phyloP scores from a whole-genome alignment of 2,329 filamentous ascomycete genomes.

The Monilinia polystroma region DNA sequence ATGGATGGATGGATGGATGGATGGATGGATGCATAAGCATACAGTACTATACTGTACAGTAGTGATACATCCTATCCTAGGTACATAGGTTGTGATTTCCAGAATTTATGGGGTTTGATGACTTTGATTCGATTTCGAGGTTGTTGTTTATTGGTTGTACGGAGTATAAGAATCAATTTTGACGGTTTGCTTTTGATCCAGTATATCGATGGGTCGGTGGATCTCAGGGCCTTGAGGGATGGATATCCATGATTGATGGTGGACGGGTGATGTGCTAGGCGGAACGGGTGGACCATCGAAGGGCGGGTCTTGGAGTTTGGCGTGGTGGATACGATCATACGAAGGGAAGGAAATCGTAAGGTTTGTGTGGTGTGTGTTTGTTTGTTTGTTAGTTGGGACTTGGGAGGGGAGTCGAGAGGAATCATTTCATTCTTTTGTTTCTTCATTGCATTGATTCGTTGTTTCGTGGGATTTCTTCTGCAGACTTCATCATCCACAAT shows the following conservation, averaged over 20 bases:
- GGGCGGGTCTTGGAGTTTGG: neutral
- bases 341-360: neutral
- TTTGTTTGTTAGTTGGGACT: neutral
- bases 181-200: no score
- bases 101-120: neutral
- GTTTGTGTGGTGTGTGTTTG: no score
- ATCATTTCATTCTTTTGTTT: no score
- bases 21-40: neutral
- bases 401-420: no score
- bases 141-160: no score
- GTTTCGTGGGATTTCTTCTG: no score
- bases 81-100: neutral
- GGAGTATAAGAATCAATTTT: no score
- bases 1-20: no score
- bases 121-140: no score
- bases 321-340: constrained; percentile 2
- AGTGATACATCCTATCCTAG: neutral
- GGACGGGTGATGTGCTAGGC: neutral
- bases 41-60: neutral
- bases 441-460: no score
- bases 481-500: no score
- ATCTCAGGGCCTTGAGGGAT: neutral
- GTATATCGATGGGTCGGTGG: neutral
- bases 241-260: no score
- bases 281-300: neutral